Percentiles rank a stretch among this genome's conserved stretches.
phyloP scores from a whole-genome alignment of 2,329 filamentous ascomycete species.

The Ceratocystis albifundus region DNA sequence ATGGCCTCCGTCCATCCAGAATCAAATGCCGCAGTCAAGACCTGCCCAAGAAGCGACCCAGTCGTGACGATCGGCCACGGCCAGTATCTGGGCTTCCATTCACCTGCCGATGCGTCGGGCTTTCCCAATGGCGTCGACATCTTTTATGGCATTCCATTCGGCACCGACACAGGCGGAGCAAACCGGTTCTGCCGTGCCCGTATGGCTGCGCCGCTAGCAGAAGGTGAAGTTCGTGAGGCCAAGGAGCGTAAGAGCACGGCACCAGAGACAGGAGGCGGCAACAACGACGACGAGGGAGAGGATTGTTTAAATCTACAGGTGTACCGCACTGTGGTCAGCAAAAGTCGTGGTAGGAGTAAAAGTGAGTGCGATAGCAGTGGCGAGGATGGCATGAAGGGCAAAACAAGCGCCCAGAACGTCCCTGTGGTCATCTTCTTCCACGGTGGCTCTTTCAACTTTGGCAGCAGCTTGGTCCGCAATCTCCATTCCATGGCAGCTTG shows the following conservation, averaged over 20 bases:
- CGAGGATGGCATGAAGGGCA: slow-evolving; percentile 23
- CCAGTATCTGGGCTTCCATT: neutral
- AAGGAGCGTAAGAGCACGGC: slow-evolving; percentile 22
- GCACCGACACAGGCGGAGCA: slow-evolving; percentile 33
- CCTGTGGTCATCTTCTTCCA: slow-evolving; percentile 51
- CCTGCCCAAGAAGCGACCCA: neutral
- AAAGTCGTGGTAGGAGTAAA: slow-evolving; percentile 22
- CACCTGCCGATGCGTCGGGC: neutral
- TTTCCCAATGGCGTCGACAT: slow-evolving; percentile 35
- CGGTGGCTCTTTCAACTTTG: slow-evolving; percentile 51
- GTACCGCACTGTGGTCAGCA: slow-evolving; percentile 29
- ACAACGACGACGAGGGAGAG: slow-evolving; percentile 30
- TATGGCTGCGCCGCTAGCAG: slow-evolving; percentile 22
- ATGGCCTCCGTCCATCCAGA: no score
- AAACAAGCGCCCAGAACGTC: slow-evolving; percentile 25
- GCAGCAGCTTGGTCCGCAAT: slow-evolving; percentile 44
- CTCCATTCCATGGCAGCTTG: slow-evolving; percentile 51
- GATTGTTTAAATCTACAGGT: slow-evolving; percentile 45
- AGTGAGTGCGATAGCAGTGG: slow-evolving; percentile 20
- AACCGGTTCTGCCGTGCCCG: slow-evolving; percentile 37
- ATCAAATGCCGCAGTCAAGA: neutral
- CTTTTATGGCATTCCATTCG: slow-evolving; percentile 42
- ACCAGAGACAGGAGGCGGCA: slow-evolving; percentile 26
- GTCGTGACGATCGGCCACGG: neutral
- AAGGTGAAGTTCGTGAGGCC: neutral